Conservation (phyloP, 2,329 filamentous ascomycete genomes). For the Neofusicoccum kwambonambiense region DNA sequence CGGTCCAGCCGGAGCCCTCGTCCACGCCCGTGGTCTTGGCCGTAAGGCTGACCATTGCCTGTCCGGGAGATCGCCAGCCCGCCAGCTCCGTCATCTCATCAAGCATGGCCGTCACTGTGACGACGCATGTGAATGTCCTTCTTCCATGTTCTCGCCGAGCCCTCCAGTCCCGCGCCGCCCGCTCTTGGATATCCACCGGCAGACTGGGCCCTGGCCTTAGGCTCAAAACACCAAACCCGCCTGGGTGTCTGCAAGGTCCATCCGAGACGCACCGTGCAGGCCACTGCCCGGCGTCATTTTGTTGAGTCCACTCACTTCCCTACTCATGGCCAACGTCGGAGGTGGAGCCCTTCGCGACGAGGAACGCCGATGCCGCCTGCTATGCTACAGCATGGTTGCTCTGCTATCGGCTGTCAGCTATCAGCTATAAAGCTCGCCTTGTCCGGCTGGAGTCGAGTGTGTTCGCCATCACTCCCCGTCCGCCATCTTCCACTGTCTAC, state of each 20-base stretch:
- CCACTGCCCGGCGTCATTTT: not conserved
- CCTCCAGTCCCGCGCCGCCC: too few relatives aligned
- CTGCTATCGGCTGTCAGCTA: not conserved
- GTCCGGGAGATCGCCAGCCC: not conserved
- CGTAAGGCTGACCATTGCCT: not conserved
- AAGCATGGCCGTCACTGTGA: not conserved
- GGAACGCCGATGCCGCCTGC: not conserved
- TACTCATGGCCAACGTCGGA: not conserved
- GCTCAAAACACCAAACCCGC: not conserved
- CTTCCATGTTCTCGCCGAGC: not conserved
- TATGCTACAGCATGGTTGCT: not conserved
- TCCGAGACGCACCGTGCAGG: not conserved
- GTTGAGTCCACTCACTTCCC: not conserved
- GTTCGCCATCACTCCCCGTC: not conserved
- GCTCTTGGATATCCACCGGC: not conserved
- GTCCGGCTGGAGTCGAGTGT: not conserved
- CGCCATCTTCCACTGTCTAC: not conserved
- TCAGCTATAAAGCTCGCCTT: not conserved
- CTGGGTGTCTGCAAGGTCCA: not conserved
- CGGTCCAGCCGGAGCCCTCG: not conserved
- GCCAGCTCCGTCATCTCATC: not conserved
- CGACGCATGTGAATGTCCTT: not conserved
- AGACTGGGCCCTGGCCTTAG: not conserved
- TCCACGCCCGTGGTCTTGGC: not conserved
- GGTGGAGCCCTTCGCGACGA: not conserved